Percentiles rank a stretch among this genome's conserved stretches.
phyloP scores from a whole-genome alignment of 805 yeast species.

The Wickerhamiella bombiphila region DNA sequence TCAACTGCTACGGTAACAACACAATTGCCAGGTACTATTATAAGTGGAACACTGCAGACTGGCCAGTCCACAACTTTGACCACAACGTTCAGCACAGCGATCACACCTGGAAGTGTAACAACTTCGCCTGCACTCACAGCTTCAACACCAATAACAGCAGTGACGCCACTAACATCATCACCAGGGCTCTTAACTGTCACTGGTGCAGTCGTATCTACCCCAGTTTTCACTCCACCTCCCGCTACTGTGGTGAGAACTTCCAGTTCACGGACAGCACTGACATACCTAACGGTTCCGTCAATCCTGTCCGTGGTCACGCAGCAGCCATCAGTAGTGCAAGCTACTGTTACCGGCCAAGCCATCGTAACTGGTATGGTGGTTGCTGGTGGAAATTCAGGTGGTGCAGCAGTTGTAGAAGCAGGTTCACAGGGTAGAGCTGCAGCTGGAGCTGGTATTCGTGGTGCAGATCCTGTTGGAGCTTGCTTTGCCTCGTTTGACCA shows the following conservation, averaged over 20 bases:
- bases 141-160: no score
- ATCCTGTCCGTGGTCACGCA: conserved; percentile 10
- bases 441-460: conserved; percentile 8
- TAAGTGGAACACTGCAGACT: no score
- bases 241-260: conserved; percentile 2
- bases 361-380: conserved; percentile 10
- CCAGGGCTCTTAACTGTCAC: background rate
- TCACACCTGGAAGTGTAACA: background rate
- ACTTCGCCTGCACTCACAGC: background rate
- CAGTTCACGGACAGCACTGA: conserved; percentile 1
- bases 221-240: background rate
- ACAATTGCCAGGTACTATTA: no score
- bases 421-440: conserved; percentile 9
- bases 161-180: background rate
- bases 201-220: background rate
- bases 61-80: no score
- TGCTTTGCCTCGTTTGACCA: conserved; percentile 13
- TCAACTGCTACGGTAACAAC: no score
- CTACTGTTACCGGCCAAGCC: conserved; percentile 8
- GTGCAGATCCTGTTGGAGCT: conserved; percentile 12
- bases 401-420: background rate
- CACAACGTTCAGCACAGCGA: no score
- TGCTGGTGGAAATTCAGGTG: conserved; percentile 6
- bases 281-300: conserved; percentile 8
- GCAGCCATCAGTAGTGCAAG: conserved; percentile 7